phyloP scores from a whole-genome alignment of 192 early-diverging fungal species.

The Allomyces javanicus region DNA sequence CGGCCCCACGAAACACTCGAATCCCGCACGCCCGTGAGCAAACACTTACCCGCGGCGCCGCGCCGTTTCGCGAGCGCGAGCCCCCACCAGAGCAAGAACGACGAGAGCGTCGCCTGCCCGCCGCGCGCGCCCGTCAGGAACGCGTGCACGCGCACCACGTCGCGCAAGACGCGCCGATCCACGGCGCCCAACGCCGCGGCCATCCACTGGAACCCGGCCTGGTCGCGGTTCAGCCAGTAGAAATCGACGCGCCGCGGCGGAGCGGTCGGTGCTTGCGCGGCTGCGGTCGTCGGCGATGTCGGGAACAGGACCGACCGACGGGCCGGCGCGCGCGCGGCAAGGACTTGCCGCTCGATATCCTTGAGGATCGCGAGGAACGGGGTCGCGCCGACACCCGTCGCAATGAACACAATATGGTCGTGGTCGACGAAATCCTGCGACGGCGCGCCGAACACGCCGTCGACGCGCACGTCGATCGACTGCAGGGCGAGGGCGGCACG shows the following conservation, averaged over 20 bases:
- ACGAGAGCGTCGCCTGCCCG: conserved; percentile 29
- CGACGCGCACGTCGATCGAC: conserved; percentile 14
- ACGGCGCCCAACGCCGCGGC: conserved; percentile 47
- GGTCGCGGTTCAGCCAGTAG: conserved; percentile 1
- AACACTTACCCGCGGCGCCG: conserved; percentile 15
- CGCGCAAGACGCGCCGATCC: conserved; percentile 33
- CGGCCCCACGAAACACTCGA: conserved; percentile 21
- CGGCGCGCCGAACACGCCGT: conserved; percentile 49
- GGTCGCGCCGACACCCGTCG: conserved; percentile 62
- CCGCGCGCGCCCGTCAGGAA: conserved; percentile 48
- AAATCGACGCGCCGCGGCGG: background rate
- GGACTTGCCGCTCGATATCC: conserved; percentile 48
- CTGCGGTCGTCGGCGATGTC: conserved; percentile 48
- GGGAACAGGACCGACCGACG: conserved; percentile 41
- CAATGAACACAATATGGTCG: conserved; percentile 44
- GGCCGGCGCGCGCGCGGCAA: conserved; percentile 27
- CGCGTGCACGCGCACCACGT: conserved; percentile 44
- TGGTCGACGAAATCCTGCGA: conserved; percentile 60
- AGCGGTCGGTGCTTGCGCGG: background rate
- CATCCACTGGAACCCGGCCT: conserved; percentile 55
- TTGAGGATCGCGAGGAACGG: conserved; percentile 53
- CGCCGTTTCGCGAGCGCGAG: conserved; percentile 34
- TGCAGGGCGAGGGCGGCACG: background rate
- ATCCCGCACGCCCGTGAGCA: conserved; percentile 22
- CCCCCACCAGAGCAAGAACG: background rate